A percentile compares a stretch with the other conserved stretches of the same genome.
Evolutionary conservation across 805 yeast species (phyloP).

Genomic region (Sugiyamaella floridensis): DNA sequence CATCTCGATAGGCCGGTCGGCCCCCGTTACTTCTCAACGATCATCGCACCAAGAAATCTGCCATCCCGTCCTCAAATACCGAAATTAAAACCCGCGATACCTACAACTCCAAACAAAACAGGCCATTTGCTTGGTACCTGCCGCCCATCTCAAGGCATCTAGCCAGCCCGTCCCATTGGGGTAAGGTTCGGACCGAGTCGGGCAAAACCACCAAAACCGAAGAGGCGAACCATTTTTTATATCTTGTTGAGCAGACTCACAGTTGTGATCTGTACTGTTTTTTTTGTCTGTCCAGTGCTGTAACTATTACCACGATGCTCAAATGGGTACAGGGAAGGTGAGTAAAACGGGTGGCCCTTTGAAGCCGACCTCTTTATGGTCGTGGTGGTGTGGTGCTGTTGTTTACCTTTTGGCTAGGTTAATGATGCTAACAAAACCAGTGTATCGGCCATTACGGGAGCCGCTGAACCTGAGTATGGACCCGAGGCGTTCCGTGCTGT

Average conservation of each 20-base stretch:
- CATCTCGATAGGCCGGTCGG: too few relatives aligned
- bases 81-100: too few relatives aligned
- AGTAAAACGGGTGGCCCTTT: slow-evolving; percentile 9
- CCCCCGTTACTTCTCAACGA: too few relatives aligned
- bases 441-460: slow-evolving; percentile 90
- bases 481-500: slow-evolving; percentile 86
- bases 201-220: not conserved
- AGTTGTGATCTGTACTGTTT: not conserved
- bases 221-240: not conserved
- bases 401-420: not conserved
- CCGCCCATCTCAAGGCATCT: too few relatives aligned
- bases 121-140: too few relatives aligned
- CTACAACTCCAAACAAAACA: too few relatives aligned
- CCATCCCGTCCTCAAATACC: too few relatives aligned
- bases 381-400: not conserved
- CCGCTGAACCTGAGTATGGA: slow-evolving; percentile 97
- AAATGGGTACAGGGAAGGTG: slow-evolving; percentile 73
- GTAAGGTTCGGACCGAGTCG: not conserved
- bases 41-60: too few relatives aligned
- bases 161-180: not conserved
- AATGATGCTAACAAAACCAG: slow-evolving; percentile 28
- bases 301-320: slow-evolving; percentile 40
- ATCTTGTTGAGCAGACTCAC: not conserved
- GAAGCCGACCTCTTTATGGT: too few relatives aligned
- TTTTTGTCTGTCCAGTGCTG: not conserved